phyloP scores from a whole-genome alignment of 2,329 filamentous ascomycete genomes.

The Aureobasidium musti region DNA sequence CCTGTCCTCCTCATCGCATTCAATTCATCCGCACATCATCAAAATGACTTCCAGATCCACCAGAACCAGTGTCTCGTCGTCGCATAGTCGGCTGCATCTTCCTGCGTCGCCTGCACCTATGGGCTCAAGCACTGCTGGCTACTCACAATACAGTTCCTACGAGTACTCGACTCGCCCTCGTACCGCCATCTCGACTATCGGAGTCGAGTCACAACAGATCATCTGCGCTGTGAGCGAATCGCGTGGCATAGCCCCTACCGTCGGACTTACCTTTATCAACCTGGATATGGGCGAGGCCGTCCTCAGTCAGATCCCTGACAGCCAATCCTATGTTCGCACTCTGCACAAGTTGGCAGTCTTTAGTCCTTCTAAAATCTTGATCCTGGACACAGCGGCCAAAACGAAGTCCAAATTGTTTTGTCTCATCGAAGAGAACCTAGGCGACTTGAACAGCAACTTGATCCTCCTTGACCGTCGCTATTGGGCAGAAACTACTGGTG shows the following conservation, averaged over 20 bases:
- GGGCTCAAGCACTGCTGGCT: slow-evolving; percentile 33
- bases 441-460: slow-evolving; percentile 59
- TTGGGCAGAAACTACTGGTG: slow-evolving; percentile 77
- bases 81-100: not conserved
- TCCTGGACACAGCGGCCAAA: slow-evolving; percentile 71
- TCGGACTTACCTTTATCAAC: slow-evolving; percentile 86
- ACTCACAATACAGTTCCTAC: slow-evolving; percentile 40
- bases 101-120: slow-evolving; percentile 1
- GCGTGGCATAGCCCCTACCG: slow-evolving; percentile 78
- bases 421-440: slow-evolving; percentile 71
- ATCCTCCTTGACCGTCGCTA: slow-evolving; percentile 71
- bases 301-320: slow-evolving; percentile 89
- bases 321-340: slow-evolving; percentile 85
- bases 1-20: not conserved
- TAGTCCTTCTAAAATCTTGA: slow-evolving; percentile 75
- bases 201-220: slow-evolving; percentile 65
- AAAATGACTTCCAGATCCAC: not conserved
- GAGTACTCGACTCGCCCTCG: slow-evolving; percentile 51
- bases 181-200: slow-evolving; percentile 60
- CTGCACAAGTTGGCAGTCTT: slow-evolving; percentile 83
- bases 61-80: slow-evolving; percentile 8
- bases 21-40: not conserved
- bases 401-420: slow-evolving; percentile 71
- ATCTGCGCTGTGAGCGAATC: slow-evolving; percentile 89
- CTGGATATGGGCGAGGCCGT: slow-evolving; percentile 80